Percentiles rank a stretch among this genome's conserved stretches.
Conservation (phyloP, 305 asterid genomes). For the Salvia sclarea region DNA sequence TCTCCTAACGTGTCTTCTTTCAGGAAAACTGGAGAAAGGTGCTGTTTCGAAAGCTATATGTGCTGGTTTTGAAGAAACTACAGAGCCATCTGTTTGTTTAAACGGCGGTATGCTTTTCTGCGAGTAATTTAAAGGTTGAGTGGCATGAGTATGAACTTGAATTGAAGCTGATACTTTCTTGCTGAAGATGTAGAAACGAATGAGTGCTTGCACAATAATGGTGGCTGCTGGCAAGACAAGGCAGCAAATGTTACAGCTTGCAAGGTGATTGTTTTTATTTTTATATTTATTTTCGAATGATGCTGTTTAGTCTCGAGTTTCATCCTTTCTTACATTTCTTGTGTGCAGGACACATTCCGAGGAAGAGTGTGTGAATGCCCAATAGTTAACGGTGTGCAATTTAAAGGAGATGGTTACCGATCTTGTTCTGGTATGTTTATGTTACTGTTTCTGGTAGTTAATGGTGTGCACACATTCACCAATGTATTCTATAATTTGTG, state of each 20-base stretch:
- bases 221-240: slow-evolving; percentile 96
- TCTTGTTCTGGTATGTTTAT: slow-evolving; percentile 63
- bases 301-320: slow-evolving; percentile 8
- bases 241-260: slow-evolving; percentile 84
- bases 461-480: neutral
- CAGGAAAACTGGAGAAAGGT: slow-evolving; percentile 97
- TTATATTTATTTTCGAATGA: neutral
- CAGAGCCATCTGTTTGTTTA: slow-evolving; percentile 94
- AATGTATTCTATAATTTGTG: neutral
- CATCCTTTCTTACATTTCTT: slow-evolving; percentile 20
- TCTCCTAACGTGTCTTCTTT: slow-evolving; percentile 25
- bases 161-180: slow-evolving; percentile 19
- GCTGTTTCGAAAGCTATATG: slow-evolving; percentile 88
- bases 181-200: slow-evolving; percentile 83
- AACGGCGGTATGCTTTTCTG: slow-evolving; percentile 56
- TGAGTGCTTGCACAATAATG: slow-evolving; percentile 86
- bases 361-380: slow-evolving; percentile 96
- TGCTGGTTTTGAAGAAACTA: slow-evolving; percentile 97
- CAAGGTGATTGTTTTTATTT: slow-evolving; percentile 55
- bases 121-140: slow-evolving; percentile 22
- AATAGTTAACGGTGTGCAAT: slow-evolving; percentile 70
- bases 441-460: too few relatives aligned
- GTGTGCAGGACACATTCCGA: slow-evolving; percentile 77
- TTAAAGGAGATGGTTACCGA: slow-evolving; percentile 88
- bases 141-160: slow-evolving; percentile 14